Conservation (phyloP, 257 asterid genomes). For the Rauvolfia tetraphylla region DNA sequence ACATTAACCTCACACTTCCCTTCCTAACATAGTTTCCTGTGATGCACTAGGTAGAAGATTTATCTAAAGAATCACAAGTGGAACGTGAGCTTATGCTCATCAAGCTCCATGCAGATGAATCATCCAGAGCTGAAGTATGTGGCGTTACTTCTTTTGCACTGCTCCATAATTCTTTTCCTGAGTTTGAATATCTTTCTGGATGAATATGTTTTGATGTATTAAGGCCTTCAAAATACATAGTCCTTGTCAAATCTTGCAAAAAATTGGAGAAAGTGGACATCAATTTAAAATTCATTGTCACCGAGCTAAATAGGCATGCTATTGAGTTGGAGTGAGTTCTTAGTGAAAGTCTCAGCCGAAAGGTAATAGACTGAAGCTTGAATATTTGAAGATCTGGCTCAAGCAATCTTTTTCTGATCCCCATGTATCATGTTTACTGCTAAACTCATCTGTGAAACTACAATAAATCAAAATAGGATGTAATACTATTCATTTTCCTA, state of each 20-base stretch:
- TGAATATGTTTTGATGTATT: neutral
- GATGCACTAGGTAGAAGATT: slow-evolving; percentile 66
- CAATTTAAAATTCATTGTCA: neutral
- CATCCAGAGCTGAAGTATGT: slow-evolving; percentile 62
- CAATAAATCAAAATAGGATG: no score
- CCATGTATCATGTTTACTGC: neutral
- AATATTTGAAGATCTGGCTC: neutral
- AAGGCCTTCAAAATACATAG: neutral
- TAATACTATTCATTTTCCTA: neutral
- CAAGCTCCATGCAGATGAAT: slow-evolving; percentile 64
- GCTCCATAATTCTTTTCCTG: slow-evolving; percentile 5
- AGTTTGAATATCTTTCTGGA: neutral
- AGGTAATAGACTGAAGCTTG: neutral
- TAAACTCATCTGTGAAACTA: neutral
- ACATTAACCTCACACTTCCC: neutral
- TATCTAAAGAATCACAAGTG: slow-evolving; percentile 72
- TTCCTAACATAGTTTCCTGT: slow-evolving; percentile 16
- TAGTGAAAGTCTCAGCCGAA: neutral
- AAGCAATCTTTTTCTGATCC: neutral
- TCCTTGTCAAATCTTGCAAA: neutral
- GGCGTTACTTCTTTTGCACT: neutral
- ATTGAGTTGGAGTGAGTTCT: neutral
- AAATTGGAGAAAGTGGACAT: neutral
- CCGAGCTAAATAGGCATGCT: neutral
- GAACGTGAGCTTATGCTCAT: slow-evolving; percentile 90